Evolutionary conservation across 2,329 filamentous ascomycete genomes (phyloP), one percentile per base, ranked within the genome.

Genomic region (Dothiorella sarmentorum): DNA sequence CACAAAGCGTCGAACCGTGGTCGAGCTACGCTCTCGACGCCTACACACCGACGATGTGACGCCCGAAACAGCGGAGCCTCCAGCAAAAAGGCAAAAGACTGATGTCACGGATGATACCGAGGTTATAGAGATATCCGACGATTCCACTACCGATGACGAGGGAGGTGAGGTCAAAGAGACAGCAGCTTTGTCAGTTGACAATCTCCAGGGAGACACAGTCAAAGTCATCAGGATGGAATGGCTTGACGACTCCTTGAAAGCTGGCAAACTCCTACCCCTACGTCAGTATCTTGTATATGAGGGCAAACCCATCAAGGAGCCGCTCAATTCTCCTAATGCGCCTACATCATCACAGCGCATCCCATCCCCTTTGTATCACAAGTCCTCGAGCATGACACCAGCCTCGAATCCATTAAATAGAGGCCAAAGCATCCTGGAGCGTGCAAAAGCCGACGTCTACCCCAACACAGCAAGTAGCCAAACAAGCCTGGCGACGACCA

Each of bases 1-100:
- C 0, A 86, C 84, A 58, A 86, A 83, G 63, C 82, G 85, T 65
- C 82, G 93, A 17, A 90, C 90, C 0, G 79, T 83, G 45, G 86
- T 95, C 65, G 93, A 97, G 73, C 76, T 97, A 61, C 81, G 90
- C 56, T 81, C 83, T 6, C 81, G 84, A 44, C 86, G 85, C 13
- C 65, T 96, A 2, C 70, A 73, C 38, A 85, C 85, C 0, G 77
- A 83, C 57, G 83, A 85, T 59, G 64, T 78, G 3, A 55, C 37
- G 13, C 29, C 31, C 73, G 67, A 64, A 63, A 43, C n/a, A 13
- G 20, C 60, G 63, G 51, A 38, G 17, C 42, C 53, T 10, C 58
- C 44, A 64, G 59, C 40, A 43, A 63, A 42, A 45, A 63, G 56
- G 61, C 55, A 61, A 56, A 60, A 63, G 57, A 15, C 66, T 18